Conservation (phyloP, 176 grass and related monocot genomes). For the Raddia guianensis region DNA sequence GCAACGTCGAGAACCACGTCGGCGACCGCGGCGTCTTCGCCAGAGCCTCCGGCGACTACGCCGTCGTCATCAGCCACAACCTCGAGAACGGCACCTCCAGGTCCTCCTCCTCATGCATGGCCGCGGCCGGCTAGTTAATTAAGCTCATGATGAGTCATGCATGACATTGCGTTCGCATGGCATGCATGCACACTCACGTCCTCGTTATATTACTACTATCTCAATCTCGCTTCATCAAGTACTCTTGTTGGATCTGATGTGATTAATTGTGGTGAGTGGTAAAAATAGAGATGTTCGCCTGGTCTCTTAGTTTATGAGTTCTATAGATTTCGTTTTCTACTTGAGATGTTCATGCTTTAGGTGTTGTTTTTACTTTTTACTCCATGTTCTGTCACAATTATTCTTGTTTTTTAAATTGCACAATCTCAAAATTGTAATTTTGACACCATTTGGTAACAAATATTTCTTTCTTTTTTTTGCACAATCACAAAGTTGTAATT, state of each 20-base stretch:
- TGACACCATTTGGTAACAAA: no score
- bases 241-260: not conserved
- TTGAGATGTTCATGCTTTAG: not conserved
- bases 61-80: conserved; percentile 93
- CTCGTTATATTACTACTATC: no score
- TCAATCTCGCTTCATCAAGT: no score
- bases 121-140: no score
- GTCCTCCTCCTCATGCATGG: not conserved
- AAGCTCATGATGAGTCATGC: no score
- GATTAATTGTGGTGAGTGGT: not conserved
- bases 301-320: not conserved
- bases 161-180: no score
- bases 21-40: conserved; percentile 88
- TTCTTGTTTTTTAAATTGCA: no score
- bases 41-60: conserved; percentile 76
- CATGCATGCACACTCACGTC: no score
- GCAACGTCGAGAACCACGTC: conserved; percentile 94
- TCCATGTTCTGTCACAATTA: no score
- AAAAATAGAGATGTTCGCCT: not conserved
- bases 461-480: no score
- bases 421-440: no score
- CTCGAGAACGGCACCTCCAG: conserved; percentile 88
- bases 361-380: not conserved
- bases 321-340: not conserved
- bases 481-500: no score